Evolutionary conservation across 2,329 filamentous ascomycete genomes (phyloP), one percentile per base, ranked within the genome.

Genomic region (Bimuria novae-zelandiae): DNA sequence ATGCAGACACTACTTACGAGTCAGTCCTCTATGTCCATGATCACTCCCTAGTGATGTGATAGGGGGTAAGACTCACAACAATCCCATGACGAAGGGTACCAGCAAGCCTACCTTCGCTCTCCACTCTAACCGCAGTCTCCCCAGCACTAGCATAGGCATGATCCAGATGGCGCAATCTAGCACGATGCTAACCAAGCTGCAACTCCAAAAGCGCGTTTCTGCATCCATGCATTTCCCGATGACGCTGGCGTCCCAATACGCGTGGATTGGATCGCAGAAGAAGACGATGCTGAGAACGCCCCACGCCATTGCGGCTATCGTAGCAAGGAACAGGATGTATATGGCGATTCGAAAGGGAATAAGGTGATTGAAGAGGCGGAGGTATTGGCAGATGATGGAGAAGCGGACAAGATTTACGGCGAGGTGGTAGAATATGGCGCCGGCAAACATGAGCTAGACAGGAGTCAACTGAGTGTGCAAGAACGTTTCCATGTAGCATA

Each of bases 1-100:
- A 67, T 43, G 43, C 70, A 72, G 2, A 69, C 67, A 39, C 68
- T 71, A 12, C n/a, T n/a, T 19, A 12, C 21, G 10, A 8, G 16
- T 32, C 17, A 41, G 35, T 46, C 29, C 44, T 16, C 4, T 8
- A 7, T n/a, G 4, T 36, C 33, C 14, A 23, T 42, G 39, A 5
- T 7, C 7, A n/a, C 17, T 3, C 10, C 3, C 17, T 4, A 29
- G n/a, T 36, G 39, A 27, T 16, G 3, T 39, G n/a, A 12, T 3
- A 33, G 11, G 4, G 3, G 3, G 1, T 3, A 11, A 51, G 25
- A 23, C 8, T 35, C 16, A 29, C 19, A 36, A 29, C 14, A 42
- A 11, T 22, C 74, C 74, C 11, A 76, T 44, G 11, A 69, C 65
- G 56, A 77, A 76, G 1, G 75, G 66, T 7, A 58, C 54, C 23